Conservation (phyloP, 2,329 filamentous ascomycete species). For the Biscogniauxia mediterranea region DNA sequence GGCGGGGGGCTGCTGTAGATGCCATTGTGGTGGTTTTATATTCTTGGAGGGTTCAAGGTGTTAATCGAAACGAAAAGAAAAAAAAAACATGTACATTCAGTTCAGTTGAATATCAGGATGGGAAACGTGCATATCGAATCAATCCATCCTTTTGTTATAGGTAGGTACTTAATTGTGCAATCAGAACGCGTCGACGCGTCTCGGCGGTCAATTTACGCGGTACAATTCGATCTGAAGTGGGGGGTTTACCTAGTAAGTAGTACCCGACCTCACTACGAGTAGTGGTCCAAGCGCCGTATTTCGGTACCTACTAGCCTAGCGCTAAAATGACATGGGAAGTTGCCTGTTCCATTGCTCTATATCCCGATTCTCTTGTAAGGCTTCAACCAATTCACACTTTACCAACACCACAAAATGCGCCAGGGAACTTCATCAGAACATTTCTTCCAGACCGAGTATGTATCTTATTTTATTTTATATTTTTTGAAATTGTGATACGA, state of each 20-base stretch:
- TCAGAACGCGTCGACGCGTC: slow-evolving; percentile 6
- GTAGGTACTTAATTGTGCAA: slow-evolving; percentile 1
- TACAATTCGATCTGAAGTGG: neutral
- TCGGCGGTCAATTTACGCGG: neutral
- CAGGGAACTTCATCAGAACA: slow-evolving; percentile 71
- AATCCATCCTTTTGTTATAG: neutral
- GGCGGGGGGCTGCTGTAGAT: slow-evolving; percentile 43
- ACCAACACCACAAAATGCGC: slow-evolving; percentile 45
- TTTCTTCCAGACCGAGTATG: slow-evolving; percentile 92
- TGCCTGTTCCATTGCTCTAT: neutral
- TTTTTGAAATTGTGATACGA: slow-evolving; percentile 15
- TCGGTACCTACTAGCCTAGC: neutral
- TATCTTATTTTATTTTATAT: slow-evolving; percentile 9
- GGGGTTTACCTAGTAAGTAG: neutral
- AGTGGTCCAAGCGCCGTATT: neutral
- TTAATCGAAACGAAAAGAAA: neutral
- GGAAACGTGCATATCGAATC: neutral
- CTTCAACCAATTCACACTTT: neutral
- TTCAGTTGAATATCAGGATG: neutral
- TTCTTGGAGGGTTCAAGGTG: neutral
- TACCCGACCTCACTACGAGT: neutral
- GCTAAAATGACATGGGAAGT: no score
- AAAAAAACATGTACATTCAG: neutral
- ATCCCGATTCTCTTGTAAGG: neutral
- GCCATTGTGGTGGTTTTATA: slow-evolving; percentile 31